Conservation (phyloP, 768 basidiomycete species). For the Russula sp. region DNA sequence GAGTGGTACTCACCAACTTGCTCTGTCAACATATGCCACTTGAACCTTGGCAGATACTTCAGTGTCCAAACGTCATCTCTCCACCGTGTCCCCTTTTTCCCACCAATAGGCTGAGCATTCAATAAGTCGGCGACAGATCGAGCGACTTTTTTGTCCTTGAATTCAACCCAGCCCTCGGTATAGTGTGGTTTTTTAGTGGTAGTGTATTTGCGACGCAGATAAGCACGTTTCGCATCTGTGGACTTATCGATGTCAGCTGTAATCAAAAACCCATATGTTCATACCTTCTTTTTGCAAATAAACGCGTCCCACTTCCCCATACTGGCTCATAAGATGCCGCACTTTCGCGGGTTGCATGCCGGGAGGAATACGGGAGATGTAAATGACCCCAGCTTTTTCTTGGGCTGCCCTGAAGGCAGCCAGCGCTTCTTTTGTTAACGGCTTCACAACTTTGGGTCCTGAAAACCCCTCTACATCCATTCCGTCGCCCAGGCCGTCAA, state of each 20-base stretch:
- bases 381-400: slow-evolving; percentile 78
- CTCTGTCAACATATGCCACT: slow-evolving; percentile 98
- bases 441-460: slow-evolving; percentile 61
- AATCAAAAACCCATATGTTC: slow-evolving; percentile 19
- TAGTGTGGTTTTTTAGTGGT: slow-evolving; percentile 82
- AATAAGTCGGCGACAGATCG: slow-evolving; percentile 90
- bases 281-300: slow-evolving; percentile 91
- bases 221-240: slow-evolving; percentile 80
- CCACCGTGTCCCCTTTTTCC: slow-evolving; percentile 86
- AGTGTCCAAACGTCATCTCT: slow-evolving; percentile 99
- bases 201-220: slow-evolving; percentile 74
- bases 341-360: slow-evolving; percentile 98
- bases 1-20: slow-evolving; percentile 75
- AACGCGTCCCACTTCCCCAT: slow-evolving; percentile 88
- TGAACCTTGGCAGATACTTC: slow-evolving; percentile 97
- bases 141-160: slow-evolving; percentile 89
- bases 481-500: slow-evolving; percentile 36
- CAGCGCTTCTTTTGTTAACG: slow-evolving; percentile 67
- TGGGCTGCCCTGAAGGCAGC: slow-evolving; percentile 69
- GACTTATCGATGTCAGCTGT: background rate
- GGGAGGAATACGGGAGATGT: slow-evolving; percentile 94
- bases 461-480: slow-evolving; percentile 57
- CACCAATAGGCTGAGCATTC: slow-evolving; percentile 93
- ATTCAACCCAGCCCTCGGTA: slow-evolving; percentile 98
- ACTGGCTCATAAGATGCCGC: slow-evolving; percentile 82